These are phyloP conservation scores for Capsella rubella DNA, from an alignment of 441 rosid species.

Conservation along the genomic window DNA sequence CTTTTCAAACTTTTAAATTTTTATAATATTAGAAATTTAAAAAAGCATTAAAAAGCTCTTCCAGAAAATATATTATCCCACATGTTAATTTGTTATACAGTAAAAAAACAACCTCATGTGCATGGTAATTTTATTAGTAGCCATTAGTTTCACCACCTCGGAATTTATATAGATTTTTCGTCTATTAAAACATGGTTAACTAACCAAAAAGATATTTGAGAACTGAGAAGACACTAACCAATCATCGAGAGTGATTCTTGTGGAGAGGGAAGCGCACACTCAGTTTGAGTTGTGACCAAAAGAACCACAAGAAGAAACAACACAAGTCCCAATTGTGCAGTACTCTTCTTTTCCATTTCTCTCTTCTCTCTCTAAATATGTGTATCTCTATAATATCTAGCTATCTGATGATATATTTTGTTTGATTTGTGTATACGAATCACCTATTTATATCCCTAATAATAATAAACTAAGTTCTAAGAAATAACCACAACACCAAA, in stretches of 20 bases:
- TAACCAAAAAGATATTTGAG: background rate
- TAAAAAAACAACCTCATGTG: too few species aligned
- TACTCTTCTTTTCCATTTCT: conserved; percentile 12
- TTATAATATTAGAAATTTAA: too few species aligned
- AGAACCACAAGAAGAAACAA: conserved; percentile 14
- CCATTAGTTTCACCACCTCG: too few species aligned
- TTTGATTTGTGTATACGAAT: background rate
- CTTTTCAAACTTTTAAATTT: too few species aligned
- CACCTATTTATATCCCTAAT: background rate
- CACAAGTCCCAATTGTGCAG: conserved; percentile 9
- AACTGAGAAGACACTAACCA: conserved; percentile 5
- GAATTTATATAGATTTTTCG: too few species aligned
- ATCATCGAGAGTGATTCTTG: conserved; percentile 6
- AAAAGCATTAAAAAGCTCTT: too few species aligned
- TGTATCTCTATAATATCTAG: background rate
- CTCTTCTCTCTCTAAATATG: background rate
- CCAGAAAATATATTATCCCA: too few species aligned
- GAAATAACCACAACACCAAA: background rate
- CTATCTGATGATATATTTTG: background rate
- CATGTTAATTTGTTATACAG: too few species aligned
- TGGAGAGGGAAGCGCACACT: conserved; percentile 10
- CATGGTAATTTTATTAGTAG: too few species aligned
- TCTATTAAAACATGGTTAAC: too few species aligned
- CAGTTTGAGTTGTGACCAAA: conserved; percentile 9
- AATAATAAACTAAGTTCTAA: background rate